Base-by-base conservation (phyloP, 139 green algal species). In the Choricystis sp. region DNA sequence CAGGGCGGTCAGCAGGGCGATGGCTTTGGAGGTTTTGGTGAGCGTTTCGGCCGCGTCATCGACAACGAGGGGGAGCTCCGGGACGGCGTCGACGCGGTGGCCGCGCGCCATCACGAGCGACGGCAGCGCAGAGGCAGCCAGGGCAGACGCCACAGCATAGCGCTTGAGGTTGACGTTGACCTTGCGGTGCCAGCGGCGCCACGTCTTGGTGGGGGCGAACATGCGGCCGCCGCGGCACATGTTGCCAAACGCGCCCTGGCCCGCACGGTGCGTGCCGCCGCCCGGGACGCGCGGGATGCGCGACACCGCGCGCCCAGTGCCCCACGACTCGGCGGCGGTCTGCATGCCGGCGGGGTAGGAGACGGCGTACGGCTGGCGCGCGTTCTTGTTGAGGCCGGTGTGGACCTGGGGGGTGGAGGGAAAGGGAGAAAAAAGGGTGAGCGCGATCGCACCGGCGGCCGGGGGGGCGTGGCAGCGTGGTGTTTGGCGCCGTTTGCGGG, bases 161-260 rank as follows among this genome's bases (percentile, higher is more conserved):
- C 94, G 85, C 87, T 97, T 97, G 80, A 94, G 85, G 79, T 92
- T 95, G 61, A 97, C 67, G 84, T 95, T 97, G 69, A 98, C 76
- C 84, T 97, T 97, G 29, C 93, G 72, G 86, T 99, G 94, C 94
- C 94, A 99, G 56, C 86, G 77, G 65, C 94, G 75, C 94, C 94
- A 99, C 57, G 68, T 78, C 85, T 98, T 96, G 74, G 85, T 98
- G 63, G 94, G 94, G 14, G 90, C 83, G 68, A 97, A 99, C 94
- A 99, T 98, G 71, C 86, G 85, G 29, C 94, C 94, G 62, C 94
- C 94, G 49, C 94, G 87, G 82, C 90, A 96, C 94, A 99, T 99
- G 88, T 99, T 99, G 63, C 94, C 94, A 71, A 98, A 99, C 56
- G 94, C 94, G 77, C 83, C 94, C 85, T 99, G 94, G 40, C 94